A percentile compares a stretch with the other conserved stretches of the same genome.
Evolutionary conservation across 1,284 basidiomycete species (phyloP).

Genomic region (Tilletia caries): DNA sequence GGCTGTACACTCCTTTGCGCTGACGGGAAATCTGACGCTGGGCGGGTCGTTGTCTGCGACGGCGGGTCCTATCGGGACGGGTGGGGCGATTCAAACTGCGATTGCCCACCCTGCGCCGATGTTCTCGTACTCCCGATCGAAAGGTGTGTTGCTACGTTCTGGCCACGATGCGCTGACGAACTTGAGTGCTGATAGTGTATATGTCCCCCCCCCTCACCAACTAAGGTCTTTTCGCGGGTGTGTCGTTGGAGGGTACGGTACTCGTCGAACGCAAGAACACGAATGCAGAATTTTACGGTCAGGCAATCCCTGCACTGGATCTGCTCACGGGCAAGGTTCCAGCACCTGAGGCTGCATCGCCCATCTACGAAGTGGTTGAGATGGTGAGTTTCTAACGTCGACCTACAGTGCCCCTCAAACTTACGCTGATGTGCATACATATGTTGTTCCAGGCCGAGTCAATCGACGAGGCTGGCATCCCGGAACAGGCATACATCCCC

Average conservation of each 20-base stretch:
- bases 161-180: background rate
- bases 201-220: constrained; percentile 20
- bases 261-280: constrained; percentile 88
- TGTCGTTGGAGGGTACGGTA: constrained; percentile 90
- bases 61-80: constrained; percentile 77
- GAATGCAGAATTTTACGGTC: constrained; percentile 81
- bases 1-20: constrained; percentile 87
- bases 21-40: constrained; percentile 93
- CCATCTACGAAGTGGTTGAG: constrained; percentile 82
- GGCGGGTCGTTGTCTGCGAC: constrained; percentile 60
- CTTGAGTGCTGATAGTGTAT: constrained; percentile 2
- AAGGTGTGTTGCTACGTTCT: constrained; percentile 63
- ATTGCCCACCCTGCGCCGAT: constrained; percentile 90
- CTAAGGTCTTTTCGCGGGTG: constrained; percentile 84
- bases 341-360: constrained; percentile 89
- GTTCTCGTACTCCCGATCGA: constrained; percentile 94
- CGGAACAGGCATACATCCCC: constrained; percentile 76
- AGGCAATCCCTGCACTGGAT: constrained; percentile 79
- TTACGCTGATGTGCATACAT: background rate
- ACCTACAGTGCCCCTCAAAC: background rate
- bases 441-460: constrained; percentile 54
- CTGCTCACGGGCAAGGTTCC: constrained; percentile 89
- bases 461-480: constrained; percentile 65
- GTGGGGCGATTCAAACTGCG: constrained; percentile 80
- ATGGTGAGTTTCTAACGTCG: background rate